Evolutionary conservation across 352 stramenopile species (phyloP), one percentile per base, ranked within the genome.

Genomic region (Globisporangium acanthophoron): DNA sequence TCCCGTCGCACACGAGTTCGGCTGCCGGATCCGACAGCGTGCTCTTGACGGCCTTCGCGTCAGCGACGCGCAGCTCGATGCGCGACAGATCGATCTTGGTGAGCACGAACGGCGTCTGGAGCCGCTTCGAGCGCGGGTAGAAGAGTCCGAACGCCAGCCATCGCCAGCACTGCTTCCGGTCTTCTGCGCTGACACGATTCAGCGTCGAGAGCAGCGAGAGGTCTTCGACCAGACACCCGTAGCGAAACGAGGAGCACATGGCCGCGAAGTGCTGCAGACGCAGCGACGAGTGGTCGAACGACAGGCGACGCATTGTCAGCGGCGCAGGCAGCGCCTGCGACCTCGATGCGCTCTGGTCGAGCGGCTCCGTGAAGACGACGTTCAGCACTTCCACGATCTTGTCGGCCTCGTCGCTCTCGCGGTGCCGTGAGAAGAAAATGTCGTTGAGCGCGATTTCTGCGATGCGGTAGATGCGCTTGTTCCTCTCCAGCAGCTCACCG

Each of bases 71-170:
- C 35, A 47, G 46, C 5, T 50, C 55, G 18, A 61, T 52, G 1
- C 41, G 39, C 31, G 54, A 59, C 21, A 53, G 45, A 7, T 61
- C 55, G 40, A 58, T 58, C 40, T 56, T 56, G 6, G 24, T 18
- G 3, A 62, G 57, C n/a, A n/a, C 37, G n/a, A 53, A 62, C 12
- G 31, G 31, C 2, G 5, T 20, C 8, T 31, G 24, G 21, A 46
- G 37, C 5, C 27, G 20, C n/a, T 39, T 52, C 24, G 24, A 52
- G 18, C 57, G 57, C 18, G 57, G 57, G 49, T 58, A 58, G 29
- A 63, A 63, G 29, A 63, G 49, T 4, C 35, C 57, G 12, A 63
- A 63, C 51, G 49, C 49, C 20, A 63, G 57, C 57, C 57, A 63
- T 3, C 49, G 48, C 57, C 57, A 63, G 49, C 57, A 57, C 18